Evolutionary conservation across 768 basidiomycete species (phyloP), one percentile per base, ranked within the genome.

Genomic region (Psilocybe subaeruginosa): DNA sequence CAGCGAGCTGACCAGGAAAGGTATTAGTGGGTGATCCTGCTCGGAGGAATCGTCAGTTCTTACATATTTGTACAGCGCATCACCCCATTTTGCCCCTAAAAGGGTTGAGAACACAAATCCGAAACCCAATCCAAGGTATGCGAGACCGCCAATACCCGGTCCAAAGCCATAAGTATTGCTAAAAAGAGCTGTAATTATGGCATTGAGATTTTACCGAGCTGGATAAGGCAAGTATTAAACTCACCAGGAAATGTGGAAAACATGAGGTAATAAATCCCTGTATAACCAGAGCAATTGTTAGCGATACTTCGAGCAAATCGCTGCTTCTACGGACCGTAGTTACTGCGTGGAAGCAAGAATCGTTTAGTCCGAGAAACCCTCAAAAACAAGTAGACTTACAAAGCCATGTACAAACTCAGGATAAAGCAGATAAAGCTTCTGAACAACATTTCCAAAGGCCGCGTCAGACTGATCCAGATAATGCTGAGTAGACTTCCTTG

Each of bases 201-300:
- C n/a, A 46, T n/a, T 17, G 45, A 33, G 53, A 33, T 4, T 9
- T 3, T 3, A 35, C 33, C 8, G 12, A n/a, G 4, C n/a, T 11
- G 11, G 4, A 31, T 33, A 23, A 23, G 23, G 23, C 23, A 23
- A 23, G 12, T 16, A 33, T 16, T 8, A 35, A 23, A 72, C 79
- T 17, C 70, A 84, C 86, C 67, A 1, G 87, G 82, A 72, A 91
- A 90, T 2, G 89, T 90, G 1, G 88, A 74, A 65, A 89, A 88
- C 81, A 88, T 85, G 45, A 92, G 76, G 75, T 90, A 92, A 71
- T 85, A 90, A 58, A 90, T 88, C 27, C 87, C 86, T 66, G 85
- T 71, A 61, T 6, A 33, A 14, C 9, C 31, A 33, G 27, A 17
- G 14, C 16, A 12, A n/a, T 8, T 4, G 16, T 35, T 17, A 3